Base-by-base conservation (phyloP, 2,329 filamentous ascomycete genomes). In the Colletotrichum sp. region DNA sequence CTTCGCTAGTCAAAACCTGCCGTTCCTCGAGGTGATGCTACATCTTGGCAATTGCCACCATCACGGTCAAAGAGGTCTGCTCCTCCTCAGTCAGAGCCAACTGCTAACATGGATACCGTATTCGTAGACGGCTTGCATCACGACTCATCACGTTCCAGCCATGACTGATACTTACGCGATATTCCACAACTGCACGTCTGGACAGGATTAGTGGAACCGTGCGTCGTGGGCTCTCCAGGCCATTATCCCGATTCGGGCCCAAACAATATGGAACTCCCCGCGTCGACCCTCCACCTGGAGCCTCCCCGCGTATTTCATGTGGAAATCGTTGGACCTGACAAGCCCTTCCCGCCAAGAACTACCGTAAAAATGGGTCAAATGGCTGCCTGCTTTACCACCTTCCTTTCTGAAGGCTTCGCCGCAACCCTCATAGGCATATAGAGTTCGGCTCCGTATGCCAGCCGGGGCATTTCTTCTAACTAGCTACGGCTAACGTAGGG, bases 341-440 rank as follows among this genome's bases (percentile, higher is more conserved):
- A 39, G 63, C 32, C 55, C 63, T n/a, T 72, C 70, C 70, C 70
- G 70, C 70, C 70, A 68, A 72, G 70, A 68, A 39, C 26, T 68
- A 49, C 52, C 52, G 16, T 34, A 28, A 28, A 30, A 60, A 39
- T n/a, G 63, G n/a, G 34, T 12, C 9, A 60, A 44, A 60, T 66
- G 64, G 70, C 34, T 5, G 34, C 13, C 67, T 34, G n/a, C 21
- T 15, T 49, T 72, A 57, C 30, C 52, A 72, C 70, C 63, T 72
- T 68, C 70, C 34, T 49, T 24, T 68, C 34, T 32, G 24, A 44
- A 57, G 52, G 55, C 16, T 26, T 30, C n/a, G 28, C 21, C 26
- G 49, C 18, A 32, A 28, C 24, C 64, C 34, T 52, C 70, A 68
- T 44, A 18, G 24, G 15, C 21, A 59, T 28, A 59, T 59, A 59